phyloP scores from a whole-genome alignment of 768 basidiomycete species.

The Agrocybe chaxingu region DNA sequence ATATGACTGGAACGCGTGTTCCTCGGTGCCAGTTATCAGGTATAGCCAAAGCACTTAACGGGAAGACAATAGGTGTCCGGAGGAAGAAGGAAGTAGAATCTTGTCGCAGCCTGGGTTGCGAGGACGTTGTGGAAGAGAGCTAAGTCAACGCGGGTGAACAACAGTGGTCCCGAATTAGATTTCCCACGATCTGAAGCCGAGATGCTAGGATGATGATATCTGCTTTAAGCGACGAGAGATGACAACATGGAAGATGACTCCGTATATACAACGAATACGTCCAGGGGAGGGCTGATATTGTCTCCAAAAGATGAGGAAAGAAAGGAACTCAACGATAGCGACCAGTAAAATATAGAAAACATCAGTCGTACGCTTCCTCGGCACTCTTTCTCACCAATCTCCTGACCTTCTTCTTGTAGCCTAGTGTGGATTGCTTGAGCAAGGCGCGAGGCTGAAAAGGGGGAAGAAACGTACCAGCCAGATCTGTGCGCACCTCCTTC shows the following conservation, averaged over 20 bases:
- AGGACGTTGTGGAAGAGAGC: not conserved
- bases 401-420: constrained; percentile 95
- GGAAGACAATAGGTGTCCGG: too few relatives aligned
- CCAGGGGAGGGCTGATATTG: not conserved
- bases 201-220: too few relatives aligned
- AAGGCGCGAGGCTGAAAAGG: not conserved
- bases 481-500: constrained; percentile 72
- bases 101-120: too few relatives aligned
- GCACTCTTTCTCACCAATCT: constrained; percentile 83
- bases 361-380: constrained; percentile 81
- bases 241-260: constrained; percentile 1
- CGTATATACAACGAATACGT: constrained; percentile 7
- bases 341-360: constrained; percentile 1
- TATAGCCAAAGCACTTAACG: too few relatives aligned
- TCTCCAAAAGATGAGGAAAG: not conserved
- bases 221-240: constrained; percentile 1
- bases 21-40: too few relatives aligned
- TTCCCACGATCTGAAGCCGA: not conserved
- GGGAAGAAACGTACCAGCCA: constrained; percentile 41
- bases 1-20: too few relatives aligned
- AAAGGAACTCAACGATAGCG: not conserved
- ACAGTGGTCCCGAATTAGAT: not conserved
- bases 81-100: too few relatives aligned
- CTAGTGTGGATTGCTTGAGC: constrained; percentile 36
- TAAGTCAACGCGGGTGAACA: not conserved